phyloP scores from a whole-genome alignment of 257 asterid genomes.

The Nicotiana otophora region DNA sequence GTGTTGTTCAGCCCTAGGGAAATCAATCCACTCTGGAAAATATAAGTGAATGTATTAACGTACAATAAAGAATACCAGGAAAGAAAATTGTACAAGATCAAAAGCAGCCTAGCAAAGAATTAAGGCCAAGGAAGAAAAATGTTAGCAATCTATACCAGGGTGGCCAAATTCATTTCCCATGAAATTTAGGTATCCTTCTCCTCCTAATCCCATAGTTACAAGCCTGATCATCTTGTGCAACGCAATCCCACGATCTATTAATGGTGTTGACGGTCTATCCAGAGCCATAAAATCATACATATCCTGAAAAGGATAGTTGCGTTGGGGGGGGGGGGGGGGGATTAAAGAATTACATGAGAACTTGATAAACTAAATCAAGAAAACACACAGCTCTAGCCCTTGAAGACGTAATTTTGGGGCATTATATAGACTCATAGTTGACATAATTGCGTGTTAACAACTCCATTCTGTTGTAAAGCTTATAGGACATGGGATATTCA shows the following conservation, averaged over 20 bases:
- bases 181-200: conserved; percentile 97
- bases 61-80: background rate
- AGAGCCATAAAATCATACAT: conserved; percentile 98
- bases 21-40: conserved; percentile 94
- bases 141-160: conserved; percentile 57
- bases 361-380: conserved; percentile 1
- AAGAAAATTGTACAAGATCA: background rate
- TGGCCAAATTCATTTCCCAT: conserved; percentile 99
- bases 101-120: background rate
- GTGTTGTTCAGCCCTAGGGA: conserved; percentile 79
- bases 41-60: background rate
- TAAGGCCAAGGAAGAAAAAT: conserved; percentile 8
- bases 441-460: background rate
- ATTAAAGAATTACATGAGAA: background rate
- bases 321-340: background rate
- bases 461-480: no score
- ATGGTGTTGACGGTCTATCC: conserved; percentile 88
- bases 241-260: conserved; percentile 97
- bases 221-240: conserved; percentile 98
- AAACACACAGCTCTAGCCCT: background rate
- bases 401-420: background rate
- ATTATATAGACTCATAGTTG: background rate
- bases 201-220: conserved; percentile 96
- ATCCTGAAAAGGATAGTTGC: conserved; percentile 47
- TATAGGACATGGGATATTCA: background rate